Evolutionary conservation across 192 early-diverging fungal species (phyloP).

Genomic region (Dissophora globulifera): DNA sequence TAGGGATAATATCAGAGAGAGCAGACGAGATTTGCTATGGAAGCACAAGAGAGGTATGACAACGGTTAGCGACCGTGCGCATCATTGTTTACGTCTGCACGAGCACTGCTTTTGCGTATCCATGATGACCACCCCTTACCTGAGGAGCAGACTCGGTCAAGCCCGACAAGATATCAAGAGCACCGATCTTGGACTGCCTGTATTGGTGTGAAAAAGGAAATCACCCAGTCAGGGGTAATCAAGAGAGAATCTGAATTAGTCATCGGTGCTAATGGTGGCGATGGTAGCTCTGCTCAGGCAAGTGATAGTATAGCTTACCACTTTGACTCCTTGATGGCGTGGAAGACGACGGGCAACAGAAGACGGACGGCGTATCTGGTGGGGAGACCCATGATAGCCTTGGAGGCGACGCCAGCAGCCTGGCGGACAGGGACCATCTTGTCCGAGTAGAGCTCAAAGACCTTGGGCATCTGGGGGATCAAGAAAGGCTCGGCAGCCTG

Average conservation of each 20-base stretch:
- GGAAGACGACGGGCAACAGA: conserved; percentile 64
- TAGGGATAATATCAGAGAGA: conserved; percentile 74
- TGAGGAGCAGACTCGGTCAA: conserved; percentile 59
- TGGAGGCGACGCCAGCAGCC: conserved; percentile 58
- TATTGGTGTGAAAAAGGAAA: conserved; percentile 27
- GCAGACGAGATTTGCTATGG: conserved; percentile 55
- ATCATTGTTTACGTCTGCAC: too few relatives aligned
- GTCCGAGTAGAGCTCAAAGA: conserved; percentile 72
- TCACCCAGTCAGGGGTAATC: too few relatives aligned
- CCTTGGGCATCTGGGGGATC: conserved; percentile 67
- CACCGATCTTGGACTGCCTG: conserved; percentile 76
- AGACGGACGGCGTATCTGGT: conserved; percentile 58
- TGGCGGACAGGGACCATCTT: conserved; percentile 59
- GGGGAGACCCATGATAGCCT: conserved; percentile 54
- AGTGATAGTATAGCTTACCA: too few relatives aligned
- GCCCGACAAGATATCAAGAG: conserved; percentile 56
- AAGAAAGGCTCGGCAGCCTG: conserved; percentile 75
- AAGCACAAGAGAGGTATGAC: neutral
- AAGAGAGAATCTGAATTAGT: conserved; percentile 40
- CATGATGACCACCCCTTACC: too few relatives aligned
- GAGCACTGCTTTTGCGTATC: too few relatives aligned
- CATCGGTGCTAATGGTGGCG: too few relatives aligned
- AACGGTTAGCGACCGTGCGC: too few relatives aligned
- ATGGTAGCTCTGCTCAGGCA: too few relatives aligned
- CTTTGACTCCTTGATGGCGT: conserved; percentile 59